phyloP scores from a whole-genome alignment of 345 rosid genomes.

The Cardamine chenopodiifolia region DNA sequence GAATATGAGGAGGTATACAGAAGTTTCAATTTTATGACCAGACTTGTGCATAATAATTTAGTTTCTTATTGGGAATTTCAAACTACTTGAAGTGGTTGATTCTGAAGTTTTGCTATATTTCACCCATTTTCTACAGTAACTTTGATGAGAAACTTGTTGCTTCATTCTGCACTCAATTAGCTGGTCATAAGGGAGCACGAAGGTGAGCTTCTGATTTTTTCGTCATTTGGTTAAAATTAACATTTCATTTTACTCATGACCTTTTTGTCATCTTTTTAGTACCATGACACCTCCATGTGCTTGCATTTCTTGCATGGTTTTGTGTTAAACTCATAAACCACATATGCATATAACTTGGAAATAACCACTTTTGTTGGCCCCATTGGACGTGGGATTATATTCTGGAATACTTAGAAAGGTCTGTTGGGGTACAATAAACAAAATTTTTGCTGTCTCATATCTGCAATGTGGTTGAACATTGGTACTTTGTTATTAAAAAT shows the following conservation, averaged over 20 bases:
- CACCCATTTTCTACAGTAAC: conserved; percentile 56
- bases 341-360: conserved; percentile 20
- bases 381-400: conserved; percentile 13
- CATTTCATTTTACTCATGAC: not conserved
- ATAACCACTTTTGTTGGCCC: conserved; percentile 20
- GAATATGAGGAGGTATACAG: conserved; percentile 87
- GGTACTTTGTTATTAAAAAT: not conserved
- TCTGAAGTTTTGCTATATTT: conserved; percentile 27
- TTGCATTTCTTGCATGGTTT: conserved; percentile 29
- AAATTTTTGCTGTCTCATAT: not conserved
- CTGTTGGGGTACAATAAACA: conserved; percentile 1
- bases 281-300: conserved; percentile 23
- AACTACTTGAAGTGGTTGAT: conserved; percentile 28
- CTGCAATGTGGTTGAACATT: conserved; percentile 23
- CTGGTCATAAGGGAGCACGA: conserved; percentile 49
- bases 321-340: conserved; percentile 6
- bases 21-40: conserved; percentile 27
- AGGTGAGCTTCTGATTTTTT: conserved; percentile 51
- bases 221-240: conserved; percentile 13
- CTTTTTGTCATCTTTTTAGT: conserved; percentile 16
- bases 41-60: conserved; percentile 28
- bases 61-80: conserved; percentile 28
- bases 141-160: conserved; percentile 96
- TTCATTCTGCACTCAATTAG: conserved; percentile 73
- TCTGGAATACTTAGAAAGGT: conserved; percentile 13